Conservation (phyloP, 805 yeast species). For the Helenozyma rhizophorensis region DNA sequence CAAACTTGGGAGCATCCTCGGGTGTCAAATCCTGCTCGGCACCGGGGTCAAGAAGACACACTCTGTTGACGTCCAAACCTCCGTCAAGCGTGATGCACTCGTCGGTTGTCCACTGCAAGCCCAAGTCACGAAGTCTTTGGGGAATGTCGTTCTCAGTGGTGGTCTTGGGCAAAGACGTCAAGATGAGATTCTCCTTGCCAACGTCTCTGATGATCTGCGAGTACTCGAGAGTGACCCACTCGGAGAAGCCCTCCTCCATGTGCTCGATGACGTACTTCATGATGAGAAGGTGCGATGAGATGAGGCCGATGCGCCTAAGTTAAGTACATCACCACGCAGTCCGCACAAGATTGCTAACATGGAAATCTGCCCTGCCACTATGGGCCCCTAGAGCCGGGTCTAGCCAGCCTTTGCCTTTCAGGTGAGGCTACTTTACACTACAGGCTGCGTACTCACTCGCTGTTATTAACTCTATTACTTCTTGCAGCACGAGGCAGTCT, state of each 20-base stretch:
- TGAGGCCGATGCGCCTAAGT: neutral
- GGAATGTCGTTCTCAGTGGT: slow-evolving; percentile 68
- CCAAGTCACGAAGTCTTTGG: slow-evolving; percentile 47
- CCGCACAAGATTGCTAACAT: too few relatives aligned
- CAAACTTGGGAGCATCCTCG: slow-evolving; percentile 59
- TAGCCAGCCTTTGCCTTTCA: too few relatives aligned
- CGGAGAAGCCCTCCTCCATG: slow-evolving; percentile 95
- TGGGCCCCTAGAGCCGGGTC: too few relatives aligned
- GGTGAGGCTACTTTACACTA: too few relatives aligned
- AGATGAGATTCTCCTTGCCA: slow-evolving; percentile 67
- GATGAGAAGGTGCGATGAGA: slow-evolving; percentile 2
- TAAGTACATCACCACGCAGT: too few relatives aligned
- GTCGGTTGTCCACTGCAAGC: slow-evolving; percentile 76
- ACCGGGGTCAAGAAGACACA: slow-evolving; percentile 86
- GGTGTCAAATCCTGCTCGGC: slow-evolving; percentile 75
- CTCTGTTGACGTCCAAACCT: slow-evolving; percentile 41
- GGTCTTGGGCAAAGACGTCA: slow-evolving; percentile 68
- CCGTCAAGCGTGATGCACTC: slow-evolving; percentile 60
- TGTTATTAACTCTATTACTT: slow-evolving; percentile 10
- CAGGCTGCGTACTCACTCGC: too few relatives aligned
- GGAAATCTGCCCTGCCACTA: too few relatives aligned
- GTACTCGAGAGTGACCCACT: slow-evolving; percentile 91
- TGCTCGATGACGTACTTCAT: slow-evolving; percentile 96
- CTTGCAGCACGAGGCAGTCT: slow-evolving; percentile 29
- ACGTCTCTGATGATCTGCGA: slow-evolving; percentile 77